phyloP scores from a whole-genome alignment of 1,284 basidiomycete species.

The Ganoderma multipileum region DNA sequence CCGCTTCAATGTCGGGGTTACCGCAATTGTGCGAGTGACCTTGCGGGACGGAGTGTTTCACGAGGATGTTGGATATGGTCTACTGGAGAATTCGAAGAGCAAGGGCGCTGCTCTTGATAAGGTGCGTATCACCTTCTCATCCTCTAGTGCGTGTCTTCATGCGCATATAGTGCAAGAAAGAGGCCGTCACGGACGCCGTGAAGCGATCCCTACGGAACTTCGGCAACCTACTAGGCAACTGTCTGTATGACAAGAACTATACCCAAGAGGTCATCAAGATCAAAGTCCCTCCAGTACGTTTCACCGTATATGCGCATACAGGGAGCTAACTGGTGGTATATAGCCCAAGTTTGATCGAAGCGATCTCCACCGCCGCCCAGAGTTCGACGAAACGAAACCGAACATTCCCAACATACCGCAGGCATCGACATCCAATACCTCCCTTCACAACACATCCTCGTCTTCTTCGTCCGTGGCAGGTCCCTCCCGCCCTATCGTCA shows the following conservation, averaged over 20 bases:
- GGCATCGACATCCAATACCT: conserved; percentile 3
- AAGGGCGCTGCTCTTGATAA: conserved; percentile 93
- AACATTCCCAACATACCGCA: conserved; percentile 14
- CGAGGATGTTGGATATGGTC: conserved; percentile 94
- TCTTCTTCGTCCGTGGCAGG: conserved; percentile 15
- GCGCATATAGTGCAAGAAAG: conserved; percentile 87
- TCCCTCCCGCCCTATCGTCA: conserved; percentile 20
- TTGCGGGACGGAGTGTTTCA: conserved; percentile 90
- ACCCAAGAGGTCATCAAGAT: conserved; percentile 87
- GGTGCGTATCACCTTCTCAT: conserved; percentile 53
- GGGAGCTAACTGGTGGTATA: neutral
- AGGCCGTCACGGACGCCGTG: conserved; percentile 94
- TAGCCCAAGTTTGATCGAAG: conserved; percentile 79
- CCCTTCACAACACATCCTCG: neutral
- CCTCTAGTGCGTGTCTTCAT: neutral
- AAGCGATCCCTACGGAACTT: conserved; percentile 93
- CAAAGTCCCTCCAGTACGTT: conserved; percentile 78
- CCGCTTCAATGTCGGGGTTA: conserved; percentile 80
- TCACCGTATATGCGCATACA: neutral
- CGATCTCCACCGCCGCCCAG: conserved; percentile 80
- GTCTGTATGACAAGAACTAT: conserved; percentile 93
- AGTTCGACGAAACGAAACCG: conserved; percentile 62
- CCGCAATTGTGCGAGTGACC: conserved; percentile 87
- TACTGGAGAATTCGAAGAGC: conserved; percentile 83
- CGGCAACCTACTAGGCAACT: conserved; percentile 95